phyloP scores from a whole-genome alignment of 2,329 filamentous ascomycete genomes.

The Epichloe gansuensis region DNA sequence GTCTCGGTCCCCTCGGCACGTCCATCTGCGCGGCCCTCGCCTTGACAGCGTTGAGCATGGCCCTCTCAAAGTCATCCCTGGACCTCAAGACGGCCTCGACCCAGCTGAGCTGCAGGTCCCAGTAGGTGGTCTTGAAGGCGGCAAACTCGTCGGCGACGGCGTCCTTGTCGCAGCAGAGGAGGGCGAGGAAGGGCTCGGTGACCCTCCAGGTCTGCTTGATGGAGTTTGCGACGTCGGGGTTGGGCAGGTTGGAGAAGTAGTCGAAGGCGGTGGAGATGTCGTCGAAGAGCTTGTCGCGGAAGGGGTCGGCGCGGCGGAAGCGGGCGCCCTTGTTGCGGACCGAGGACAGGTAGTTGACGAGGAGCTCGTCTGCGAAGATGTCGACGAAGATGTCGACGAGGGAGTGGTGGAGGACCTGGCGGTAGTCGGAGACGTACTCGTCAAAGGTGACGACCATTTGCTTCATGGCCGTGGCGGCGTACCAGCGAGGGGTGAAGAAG shows the following conservation, averaged over 20 bases:
- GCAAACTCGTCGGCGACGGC: constrained; percentile 68
- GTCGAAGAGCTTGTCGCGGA: constrained; percentile 85
- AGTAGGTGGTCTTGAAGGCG: constrained; percentile 73
- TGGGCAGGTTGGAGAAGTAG: constrained; percentile 66
- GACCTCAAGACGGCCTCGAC: constrained; percentile 81
- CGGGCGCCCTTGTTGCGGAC: constrained; percentile 86
- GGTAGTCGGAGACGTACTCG: constrained; percentile 86
- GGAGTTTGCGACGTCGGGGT: constrained; percentile 52
- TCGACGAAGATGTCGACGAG: constrained; percentile 86
- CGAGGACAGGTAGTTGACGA: constrained; percentile 70
- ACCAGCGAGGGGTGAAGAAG: constrained; percentile 90
- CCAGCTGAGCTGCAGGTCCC: constrained; percentile 92
- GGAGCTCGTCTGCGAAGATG: constrained; percentile 82
- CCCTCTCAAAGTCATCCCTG: constrained; percentile 86
- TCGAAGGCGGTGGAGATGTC: constrained; percentile 84
- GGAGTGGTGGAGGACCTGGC: constrained; percentile 70
- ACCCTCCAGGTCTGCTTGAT: constrained; percentile 92
- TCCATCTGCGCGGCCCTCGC: constrained; percentile 75
- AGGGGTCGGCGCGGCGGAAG: constrained; percentile 77
- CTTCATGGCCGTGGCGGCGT: constrained; percentile 73
- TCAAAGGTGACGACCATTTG: constrained; percentile 92
- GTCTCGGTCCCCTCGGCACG: constrained; percentile 76
- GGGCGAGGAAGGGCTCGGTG: constrained; percentile 68
- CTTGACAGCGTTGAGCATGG: constrained; percentile 82
- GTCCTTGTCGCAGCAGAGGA: constrained; percentile 67